Base-by-base conservation (phyloP, 306 rosid genomes). In the Ormosia emarginata region DNA sequence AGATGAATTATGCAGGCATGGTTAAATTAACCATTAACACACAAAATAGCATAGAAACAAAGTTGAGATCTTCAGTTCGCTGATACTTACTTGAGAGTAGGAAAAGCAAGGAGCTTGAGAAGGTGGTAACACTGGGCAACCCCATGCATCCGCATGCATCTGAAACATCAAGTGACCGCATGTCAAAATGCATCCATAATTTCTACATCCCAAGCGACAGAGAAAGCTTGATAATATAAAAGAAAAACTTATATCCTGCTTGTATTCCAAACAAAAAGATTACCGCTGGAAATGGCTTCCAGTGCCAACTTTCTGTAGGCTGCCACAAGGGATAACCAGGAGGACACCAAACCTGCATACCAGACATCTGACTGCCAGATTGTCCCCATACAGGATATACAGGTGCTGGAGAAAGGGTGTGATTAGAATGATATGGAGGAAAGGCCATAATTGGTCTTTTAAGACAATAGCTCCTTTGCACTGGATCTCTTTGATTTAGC, bases 121-220 rank as follows among this genome's bases (percentile, higher is more conserved):
- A 70, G 90, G 87, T 58, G 92, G 95, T 83, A 89, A 77, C 53
- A 93, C 92, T 2, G 97, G 97, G 84, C 94, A 90, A 71, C 98
- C 99, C 99, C 99, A 93, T 36, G 97, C 81, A 69, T 93, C 98
- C 37, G 98, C 94, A 59, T 86, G 90, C 81, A 92, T 59, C 99
- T 93, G 90, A 49, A 84, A 84, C 53, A 82, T 86, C 67, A 87
- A 77, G 78, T 8, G 59, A 65, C 39, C 13, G 62, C 40, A 71
- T 37, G 62, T 88, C 62, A 85, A 57, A 67, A 63, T 43, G 15
- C 75, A 73, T 68, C 17, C 57, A 53, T 14, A 79, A n/a, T 10
- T 24, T 68, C 75, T 69, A 75, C 58, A 53, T 29, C 55, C 7
- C 79, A 75, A 67, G 43, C 72, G 14, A 69, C 6, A 70, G 14